These are phyloP conservation scores for Globisporangium irregulare DNA, from an alignment of 352 stramenopile species.

Conservation along the genomic window DNA sequence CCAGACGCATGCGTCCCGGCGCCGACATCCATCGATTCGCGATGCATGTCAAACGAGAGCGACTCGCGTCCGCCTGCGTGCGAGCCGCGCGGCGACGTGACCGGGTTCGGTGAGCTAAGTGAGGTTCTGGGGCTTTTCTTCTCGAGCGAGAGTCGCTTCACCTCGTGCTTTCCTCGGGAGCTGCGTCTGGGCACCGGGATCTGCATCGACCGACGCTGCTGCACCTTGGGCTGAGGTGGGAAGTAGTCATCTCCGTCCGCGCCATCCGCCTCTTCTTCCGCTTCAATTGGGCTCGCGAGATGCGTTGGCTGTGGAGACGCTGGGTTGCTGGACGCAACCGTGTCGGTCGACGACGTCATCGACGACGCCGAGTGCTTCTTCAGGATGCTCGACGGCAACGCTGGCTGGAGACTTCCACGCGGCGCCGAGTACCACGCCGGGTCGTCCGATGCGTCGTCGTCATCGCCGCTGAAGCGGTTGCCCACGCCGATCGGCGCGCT, in stretches of 20 bases:
- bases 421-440: constrained; percentile 68
- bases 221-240: constrained; percentile 18
- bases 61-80: constrained; percentile 7
- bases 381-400: constrained; percentile 50
- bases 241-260: constrained; percentile 26
- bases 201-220: constrained; percentile 15
- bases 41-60: constrained; percentile 15
- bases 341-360: constrained; percentile 28
- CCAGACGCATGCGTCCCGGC: constrained; percentile 4
- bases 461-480: constrained; percentile 29
- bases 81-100: constrained; percentile 15
- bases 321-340: constrained; percentile 12
- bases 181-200: constrained; percentile 7
- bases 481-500: constrained; percentile 12
- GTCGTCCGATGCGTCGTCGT: constrained; percentile 69
- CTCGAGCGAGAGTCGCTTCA: constrained; percentile 33
- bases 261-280: not conserved
- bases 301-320: constrained; percentile 6
- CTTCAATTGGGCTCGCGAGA: not conserved
- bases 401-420: constrained; percentile 51
- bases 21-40: constrained; percentile 11
- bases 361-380: constrained; percentile 50
- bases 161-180: constrained; percentile 30
- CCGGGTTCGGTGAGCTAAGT: not conserved
- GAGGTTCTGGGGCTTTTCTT: constrained; percentile 20